Percentiles rank a stretch among this genome's conserved stretches.
phyloP scores from a whole-genome alignment of 2,329 filamentous ascomycete genomes.

The Scedosporium dehoogii region DNA sequence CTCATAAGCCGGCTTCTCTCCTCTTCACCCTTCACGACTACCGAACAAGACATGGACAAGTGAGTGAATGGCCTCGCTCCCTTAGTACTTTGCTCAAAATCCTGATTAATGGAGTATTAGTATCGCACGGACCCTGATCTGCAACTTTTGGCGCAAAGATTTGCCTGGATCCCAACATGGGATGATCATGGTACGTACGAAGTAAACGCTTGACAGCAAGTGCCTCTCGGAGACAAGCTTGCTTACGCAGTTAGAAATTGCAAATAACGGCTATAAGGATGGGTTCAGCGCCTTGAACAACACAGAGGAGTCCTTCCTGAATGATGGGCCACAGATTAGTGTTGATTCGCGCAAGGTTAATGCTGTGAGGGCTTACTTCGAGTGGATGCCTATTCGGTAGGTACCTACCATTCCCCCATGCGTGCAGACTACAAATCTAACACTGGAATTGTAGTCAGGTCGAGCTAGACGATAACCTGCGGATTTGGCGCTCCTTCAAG shows the following conservation, averaged over 20 bases:
- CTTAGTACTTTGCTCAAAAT: background rate
- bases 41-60: conserved; percentile 27
- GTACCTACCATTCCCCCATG: background rate
- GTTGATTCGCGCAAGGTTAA: conserved; percentile 68
- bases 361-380: conserved; percentile 60
- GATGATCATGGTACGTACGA: conserved; percentile 1
- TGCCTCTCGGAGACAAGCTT: background rate
- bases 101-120: conserved; percentile 10
- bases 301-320: conserved; percentile 54
- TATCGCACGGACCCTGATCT: conserved; percentile 32
- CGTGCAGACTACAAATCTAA: background rate
- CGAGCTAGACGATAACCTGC: conserved; percentile 59
- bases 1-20: conserved; percentile 17
- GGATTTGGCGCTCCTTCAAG: conserved; percentile 58
- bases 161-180: conserved; percentile 35
- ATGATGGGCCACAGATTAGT: conserved; percentile 43
- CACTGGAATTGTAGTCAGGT: conserved; percentile 31
- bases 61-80: conserved; percentile 10
- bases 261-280: conserved; percentile 56
- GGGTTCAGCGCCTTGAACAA: conserved; percentile 53
- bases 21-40: conserved; percentile 30
- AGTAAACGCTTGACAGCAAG: background rate
- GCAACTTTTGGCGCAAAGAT: conserved; percentile 28
- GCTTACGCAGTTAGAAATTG: conserved; percentile 30
- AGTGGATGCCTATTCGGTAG: conserved; percentile 37